Evolutionary conservation across 2,329 filamentous ascomycete species (phyloP), one percentile per base, ranked within the genome.

Genomic region (Colletotrichum echinochloae): DNA sequence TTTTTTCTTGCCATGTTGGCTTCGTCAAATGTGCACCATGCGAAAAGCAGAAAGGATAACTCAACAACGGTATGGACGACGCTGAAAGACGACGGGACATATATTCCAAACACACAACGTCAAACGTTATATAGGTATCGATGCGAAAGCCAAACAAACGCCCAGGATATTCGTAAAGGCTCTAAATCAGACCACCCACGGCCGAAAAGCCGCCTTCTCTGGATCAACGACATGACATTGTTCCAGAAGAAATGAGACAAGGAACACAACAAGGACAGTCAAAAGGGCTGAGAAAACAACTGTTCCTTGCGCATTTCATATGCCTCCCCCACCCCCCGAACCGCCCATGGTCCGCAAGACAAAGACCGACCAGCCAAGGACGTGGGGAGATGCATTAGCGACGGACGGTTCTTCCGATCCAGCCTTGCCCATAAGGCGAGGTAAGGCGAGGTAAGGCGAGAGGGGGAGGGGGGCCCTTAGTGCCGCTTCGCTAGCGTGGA

Each of bases 61-160:
- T 35, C 5, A 35, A 28, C 30, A 35, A 20, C 20, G 56, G 56
- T n/a, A 55, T 49, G 62, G 26, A 51, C 33, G 16, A 62, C 30
- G 57, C 39, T 30, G 33, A 23, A 33, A 37, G 16, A 26, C 11
- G 20, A 39, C 63, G 26, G 57, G 18, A 52, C 6, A 30, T 35
- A 52, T 9, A 30, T 35, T 41, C 39, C 59, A 16, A 48, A n/a
- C 33, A 56, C 33, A 56, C 49, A 11, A 66, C 57, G 51, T 18
- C 51, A 56, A 26, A 57, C 35, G 9, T 33, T 57, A 56, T 56
- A 67, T 46, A 70, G 56, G 63, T 66, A 61, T 64, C 16, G 39
- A 56, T 57, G 61, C 46, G 49, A 70, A 67, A 57, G 57, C 66
- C 66, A 35, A 66, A 56, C 51, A 70, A 56, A 70, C 67, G 67